phyloP scores from a whole-genome alignment of 2,329 filamentous ascomycete genomes.

The Podosphaera fusca region DNA sequence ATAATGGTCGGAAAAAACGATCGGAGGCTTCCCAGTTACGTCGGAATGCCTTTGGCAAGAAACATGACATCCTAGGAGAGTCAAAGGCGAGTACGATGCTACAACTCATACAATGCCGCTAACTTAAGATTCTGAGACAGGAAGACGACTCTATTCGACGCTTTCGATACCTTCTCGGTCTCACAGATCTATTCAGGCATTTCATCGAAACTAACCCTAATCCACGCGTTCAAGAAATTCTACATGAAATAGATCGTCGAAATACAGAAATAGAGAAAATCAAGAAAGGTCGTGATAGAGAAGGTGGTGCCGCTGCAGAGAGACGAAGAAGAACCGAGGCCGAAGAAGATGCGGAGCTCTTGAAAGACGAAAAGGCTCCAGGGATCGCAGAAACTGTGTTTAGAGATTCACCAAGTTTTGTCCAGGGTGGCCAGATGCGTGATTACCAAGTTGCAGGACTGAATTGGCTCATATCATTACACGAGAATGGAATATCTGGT shows the following conservation, averaged over 20 bases:
- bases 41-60: constrained; percentile 81
- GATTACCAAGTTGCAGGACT: constrained; percentile 91
- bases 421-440: constrained; percentile 67
- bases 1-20: constrained; percentile 64
- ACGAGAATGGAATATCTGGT: constrained; percentile 96
- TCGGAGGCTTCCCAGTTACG: constrained; percentile 75
- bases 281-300: constrained; percentile 54
- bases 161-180: constrained; percentile 80
- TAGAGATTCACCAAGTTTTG: constrained; percentile 76
- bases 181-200: constrained; percentile 93
- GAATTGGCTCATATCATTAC: constrained; percentile 93
- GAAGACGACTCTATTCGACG: constrained; percentile 88
- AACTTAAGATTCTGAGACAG: constrained; percentile 20
- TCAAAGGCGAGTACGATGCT: constrained; percentile 44
- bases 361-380: constrained; percentile 73
- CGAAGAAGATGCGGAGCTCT: constrained; percentile 81
- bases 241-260: constrained; percentile 83
- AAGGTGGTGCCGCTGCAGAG: constrained; percentile 62
- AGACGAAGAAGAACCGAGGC: constrained; percentile 78
- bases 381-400: constrained; percentile 75
- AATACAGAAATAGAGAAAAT: constrained; percentile 45
- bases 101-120: too few relatives aligned
- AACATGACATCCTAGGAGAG: constrained; percentile 76
- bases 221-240: constrained; percentile 79
- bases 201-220: constrained; percentile 97